Conservation (phyloP, 306 rosid genomes). For the Cucumis melo region DNA sequence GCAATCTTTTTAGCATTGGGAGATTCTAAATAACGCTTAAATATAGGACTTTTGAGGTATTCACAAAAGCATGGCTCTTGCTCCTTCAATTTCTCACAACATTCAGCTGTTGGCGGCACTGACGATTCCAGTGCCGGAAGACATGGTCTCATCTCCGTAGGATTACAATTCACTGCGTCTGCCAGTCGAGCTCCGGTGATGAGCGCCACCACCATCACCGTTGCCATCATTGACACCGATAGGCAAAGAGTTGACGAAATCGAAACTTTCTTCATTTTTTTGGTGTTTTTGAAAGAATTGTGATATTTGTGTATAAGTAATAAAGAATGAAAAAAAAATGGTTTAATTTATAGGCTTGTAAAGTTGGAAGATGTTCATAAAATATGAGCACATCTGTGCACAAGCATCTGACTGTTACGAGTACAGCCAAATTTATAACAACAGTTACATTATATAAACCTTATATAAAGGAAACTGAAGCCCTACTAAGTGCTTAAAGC, state of each 20-base stretch:
- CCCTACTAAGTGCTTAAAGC: not conserved
- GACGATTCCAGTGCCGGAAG: not conserved
- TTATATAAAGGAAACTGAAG: not conserved
- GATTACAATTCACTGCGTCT: constrained; percentile 7
- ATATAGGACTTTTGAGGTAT: not conserved
- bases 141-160: constrained; percentile 12
- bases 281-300: not conserved
- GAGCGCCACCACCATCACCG: not conserved
- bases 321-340: not conserved
- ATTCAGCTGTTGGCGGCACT: constrained; percentile 18
- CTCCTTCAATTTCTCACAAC: constrained; percentile 28
- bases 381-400: not conserved
- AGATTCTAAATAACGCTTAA: not conserved
- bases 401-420: not conserved
- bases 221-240: not conserved
- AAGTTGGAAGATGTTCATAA: not conserved
- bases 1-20: not conserved
- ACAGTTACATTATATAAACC: not conserved
- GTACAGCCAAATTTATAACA: not conserved
- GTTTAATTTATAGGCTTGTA: not conserved
- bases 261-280: not conserved
- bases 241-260: not conserved
- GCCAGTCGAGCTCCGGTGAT: not conserved
- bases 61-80: not conserved
- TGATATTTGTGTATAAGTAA: not conserved